A percentile compares a stretch with the other conserved stretches of the same genome.
Evolutionary conservation across 257 asterid genomes (phyloP).

Genomic region (Vinca minor): DNA sequence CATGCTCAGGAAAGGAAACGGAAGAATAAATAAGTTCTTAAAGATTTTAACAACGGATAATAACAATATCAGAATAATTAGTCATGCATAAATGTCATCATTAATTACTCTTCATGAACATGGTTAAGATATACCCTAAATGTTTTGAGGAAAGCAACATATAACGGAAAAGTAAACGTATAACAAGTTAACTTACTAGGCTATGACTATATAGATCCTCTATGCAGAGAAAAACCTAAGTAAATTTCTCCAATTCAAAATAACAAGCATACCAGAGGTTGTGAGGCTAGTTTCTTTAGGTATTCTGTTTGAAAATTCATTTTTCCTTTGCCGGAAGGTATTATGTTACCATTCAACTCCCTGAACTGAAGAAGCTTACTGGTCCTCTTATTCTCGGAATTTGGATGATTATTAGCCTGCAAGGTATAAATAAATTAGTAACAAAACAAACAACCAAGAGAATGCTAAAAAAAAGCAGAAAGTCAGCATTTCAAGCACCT

Average conservation of each 20-base stretch:
- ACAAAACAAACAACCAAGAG: not conserved
- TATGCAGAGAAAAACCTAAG: not conserved
- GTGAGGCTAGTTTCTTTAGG: constrained; percentile 51
- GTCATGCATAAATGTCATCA: not conserved
- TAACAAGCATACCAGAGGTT: constrained; percentile 44
- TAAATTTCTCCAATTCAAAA: not conserved
- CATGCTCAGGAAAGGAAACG: not conserved
- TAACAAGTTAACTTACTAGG: too few species aligned
- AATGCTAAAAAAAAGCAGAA: not conserved
- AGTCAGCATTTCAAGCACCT: not conserved
- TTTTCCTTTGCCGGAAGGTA: constrained; percentile 41
- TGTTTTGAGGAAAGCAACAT: not conserved
- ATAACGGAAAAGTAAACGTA: not conserved
- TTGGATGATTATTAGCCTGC: constrained; percentile 28
- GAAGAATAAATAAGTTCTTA: not conserved
- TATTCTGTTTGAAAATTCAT: constrained; percentile 52
- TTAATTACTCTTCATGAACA: not conserved
- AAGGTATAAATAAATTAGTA: constrained; percentile 8
- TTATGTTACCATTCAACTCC: constrained; percentile 60
- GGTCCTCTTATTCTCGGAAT: constrained; percentile 12
- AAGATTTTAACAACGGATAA: not conserved
- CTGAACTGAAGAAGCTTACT: constrained; percentile 53
- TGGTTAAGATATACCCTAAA: not conserved
- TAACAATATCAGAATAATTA: not conserved
- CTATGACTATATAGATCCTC: not conserved